Conservation (phyloP, 305 asterid species). For the Fraxinus floribunda region DNA sequence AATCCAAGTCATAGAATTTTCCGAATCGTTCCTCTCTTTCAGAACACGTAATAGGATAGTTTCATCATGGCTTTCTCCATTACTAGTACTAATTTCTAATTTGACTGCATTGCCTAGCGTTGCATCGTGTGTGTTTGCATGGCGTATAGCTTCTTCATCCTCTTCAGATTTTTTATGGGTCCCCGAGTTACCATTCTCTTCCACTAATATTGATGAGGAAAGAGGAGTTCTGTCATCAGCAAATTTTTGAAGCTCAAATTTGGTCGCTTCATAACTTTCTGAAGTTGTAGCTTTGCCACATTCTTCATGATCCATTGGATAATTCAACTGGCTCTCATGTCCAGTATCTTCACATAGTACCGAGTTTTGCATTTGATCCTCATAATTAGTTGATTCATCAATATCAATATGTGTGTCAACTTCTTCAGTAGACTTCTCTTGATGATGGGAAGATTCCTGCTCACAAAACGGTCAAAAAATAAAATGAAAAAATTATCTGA, state of each 20-base stretch:
- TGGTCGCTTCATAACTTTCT: background rate
- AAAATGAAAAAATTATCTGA: background rate
- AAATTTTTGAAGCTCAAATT: background rate
- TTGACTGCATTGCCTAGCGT: background rate
- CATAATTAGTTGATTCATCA: background rate
- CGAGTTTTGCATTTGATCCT: conserved; percentile 20
- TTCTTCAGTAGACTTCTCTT: conserved; percentile 20
- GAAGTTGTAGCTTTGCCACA: conserved; percentile 2
- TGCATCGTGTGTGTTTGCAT: background rate
- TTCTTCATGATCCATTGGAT: conserved; percentile 5
- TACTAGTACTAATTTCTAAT: background rate
- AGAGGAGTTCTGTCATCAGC: background rate
- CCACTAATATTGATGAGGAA: background rate
- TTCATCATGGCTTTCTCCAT: background rate
- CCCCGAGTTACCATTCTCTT: background rate
- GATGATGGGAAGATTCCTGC: conserved; percentile 11
- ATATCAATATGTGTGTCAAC: background rate
- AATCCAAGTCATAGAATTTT: background rate
- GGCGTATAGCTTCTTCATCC: background rate
- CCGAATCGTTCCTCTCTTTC: background rate
- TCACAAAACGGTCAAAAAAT: background rate
- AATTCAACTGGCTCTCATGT: background rate
- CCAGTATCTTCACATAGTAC: background rate
- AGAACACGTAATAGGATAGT: background rate
- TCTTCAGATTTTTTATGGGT: background rate